Evolutionary conservation across 768 basidiomycete genomes (phyloP), one percentile per base, ranked within the genome.

Genomic region (Amanita inopinata): DNA sequence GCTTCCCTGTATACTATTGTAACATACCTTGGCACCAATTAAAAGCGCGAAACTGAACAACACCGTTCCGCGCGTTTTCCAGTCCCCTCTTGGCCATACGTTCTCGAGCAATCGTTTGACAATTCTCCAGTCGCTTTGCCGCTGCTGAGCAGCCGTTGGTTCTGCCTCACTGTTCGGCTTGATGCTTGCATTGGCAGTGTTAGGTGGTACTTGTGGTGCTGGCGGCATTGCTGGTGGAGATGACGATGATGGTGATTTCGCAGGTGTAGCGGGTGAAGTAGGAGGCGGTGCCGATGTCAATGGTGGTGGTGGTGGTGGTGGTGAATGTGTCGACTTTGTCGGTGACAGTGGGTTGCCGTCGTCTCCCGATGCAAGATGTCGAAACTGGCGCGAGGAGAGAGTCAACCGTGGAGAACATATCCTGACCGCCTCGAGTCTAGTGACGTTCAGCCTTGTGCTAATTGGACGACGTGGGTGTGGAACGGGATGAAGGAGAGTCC

Each of bases 11-110:
- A 28, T n/a, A 54, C 40, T 48, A 7, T 34, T 8, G 9, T 17
- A 38, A 46, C 71, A 43, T 40, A 92, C 89, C 75, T 99, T 99
- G 39, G 89, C 91, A 11, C 73, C 65, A 33, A 97, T 70, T 33
- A 97, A 67, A 48, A 98, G 61, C 0, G 65, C 74, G 38, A 99
- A 74, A 0, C 94, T 96, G 2, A 87, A 61, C 0, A 96, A 48
- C 14, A 99, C 93, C 2, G 90, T 76, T 36, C 73, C 65, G 38
- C 90, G 79, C 9, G 90, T 89, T 36, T 70, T 77, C 77, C 81
- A 84, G 54, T 93, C 86, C 50, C 80, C 63, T 54, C 76, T 74
- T 1, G 96, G 94, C 96, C 96, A 99, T 12, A 99, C 83, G 52
- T 97, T 90, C 6, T 71, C 72, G 49, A 87, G 73, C n/a, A 99